These are phyloP conservation scores for Barbarea vulgaris DNA, from an alignment of 345 rosid genomes.

Conservation along the genomic window DNA sequence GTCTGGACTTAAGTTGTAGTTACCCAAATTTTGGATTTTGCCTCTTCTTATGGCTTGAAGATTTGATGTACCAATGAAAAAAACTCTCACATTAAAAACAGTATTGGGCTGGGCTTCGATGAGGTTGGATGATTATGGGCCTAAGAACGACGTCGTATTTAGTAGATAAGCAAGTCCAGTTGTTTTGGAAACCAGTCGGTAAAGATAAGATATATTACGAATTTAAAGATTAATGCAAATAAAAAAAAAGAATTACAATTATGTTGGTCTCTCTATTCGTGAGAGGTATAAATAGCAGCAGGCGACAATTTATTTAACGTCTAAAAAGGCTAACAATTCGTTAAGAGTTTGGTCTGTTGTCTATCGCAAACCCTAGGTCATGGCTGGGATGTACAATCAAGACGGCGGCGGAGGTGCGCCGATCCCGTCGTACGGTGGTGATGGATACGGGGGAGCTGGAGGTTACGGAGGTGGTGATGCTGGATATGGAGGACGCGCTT, in stretches of 20 bases:
- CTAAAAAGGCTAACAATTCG: slow-evolving; percentile 5
- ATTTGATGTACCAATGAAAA: slow-evolving; percentile 9
- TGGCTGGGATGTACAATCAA: slow-evolving; percentile 87
- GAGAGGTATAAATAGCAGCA: slow-evolving; percentile 6
- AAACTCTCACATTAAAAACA: background rate
- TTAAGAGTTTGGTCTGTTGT: slow-evolving; percentile 17
- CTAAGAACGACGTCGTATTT: background rate
- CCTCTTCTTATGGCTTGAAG: slow-evolving; percentile 1
- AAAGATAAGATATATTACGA: slow-evolving; percentile 18
- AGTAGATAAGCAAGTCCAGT: background rate
- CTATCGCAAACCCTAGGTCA: slow-evolving; percentile 43
- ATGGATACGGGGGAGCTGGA: slow-evolving; percentile 49
- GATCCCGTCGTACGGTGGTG: slow-evolving; percentile 47
- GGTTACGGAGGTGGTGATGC: slow-evolving; percentile 49
- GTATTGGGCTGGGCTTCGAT: slow-evolving; percentile 1
- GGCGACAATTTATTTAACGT: slow-evolving; percentile 1
- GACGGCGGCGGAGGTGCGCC: slow-evolving; percentile 57
- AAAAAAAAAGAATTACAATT: background rate
- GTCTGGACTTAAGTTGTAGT: slow-evolving; percentile 7
- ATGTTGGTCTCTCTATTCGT: background rate
- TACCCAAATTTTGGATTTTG: slow-evolving; percentile 3
- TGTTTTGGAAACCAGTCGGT: slow-evolving; percentile 4
- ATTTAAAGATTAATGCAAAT: background rate
- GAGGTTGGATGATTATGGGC: background rate
- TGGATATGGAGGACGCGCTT: slow-evolving; percentile 48